Evolutionary conservation across 306 rosid genomes (phyloP).

Genomic region (Ammopiptanthus mongolicus): DNA sequence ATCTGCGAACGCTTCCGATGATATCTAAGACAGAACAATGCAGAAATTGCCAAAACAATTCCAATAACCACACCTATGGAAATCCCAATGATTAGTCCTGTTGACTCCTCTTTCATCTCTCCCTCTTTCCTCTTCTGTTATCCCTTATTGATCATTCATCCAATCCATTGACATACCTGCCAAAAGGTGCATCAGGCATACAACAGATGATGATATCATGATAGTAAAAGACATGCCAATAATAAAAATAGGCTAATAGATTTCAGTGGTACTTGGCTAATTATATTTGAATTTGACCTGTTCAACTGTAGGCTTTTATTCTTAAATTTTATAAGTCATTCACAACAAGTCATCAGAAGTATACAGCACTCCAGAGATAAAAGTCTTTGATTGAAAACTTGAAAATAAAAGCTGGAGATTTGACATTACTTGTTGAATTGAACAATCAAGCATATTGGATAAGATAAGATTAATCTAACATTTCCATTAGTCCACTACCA

Average conservation of each 20-base stretch:
- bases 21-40: conserved; percentile 71
- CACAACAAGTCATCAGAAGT: conserved; percentile 22
- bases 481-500: conserved; percentile 9
- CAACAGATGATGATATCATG: not conserved
- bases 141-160: conserved; percentile 40
- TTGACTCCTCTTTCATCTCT: conserved; percentile 83
- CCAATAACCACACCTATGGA: conserved; percentile 95
- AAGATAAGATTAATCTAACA: conserved; percentile 15
- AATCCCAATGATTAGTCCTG: conserved; percentile 84
- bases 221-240: not conserved
- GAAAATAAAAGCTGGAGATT: conserved; percentile 9
- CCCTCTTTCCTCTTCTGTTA: conserved; percentile 18
- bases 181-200: conserved; percentile 17
- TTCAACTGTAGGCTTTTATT: conserved; percentile 33
- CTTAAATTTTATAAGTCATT: conserved; percentile 28
- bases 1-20: conserved; percentile 83
- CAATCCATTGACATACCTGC: conserved; percentile 56
- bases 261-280: not conserved
- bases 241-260: not conserved
- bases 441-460: conserved; percentile 4
- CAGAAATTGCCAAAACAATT: conserved; percentile 71
- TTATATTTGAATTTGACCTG: conserved; percentile 11
- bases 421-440: conserved; percentile 15
- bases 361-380: not conserved
- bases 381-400: conserved; percentile 14